Base-by-base conservation (phyloP, 306 rosid genomes). In the Oxytropis ochrocephala region DNA sequence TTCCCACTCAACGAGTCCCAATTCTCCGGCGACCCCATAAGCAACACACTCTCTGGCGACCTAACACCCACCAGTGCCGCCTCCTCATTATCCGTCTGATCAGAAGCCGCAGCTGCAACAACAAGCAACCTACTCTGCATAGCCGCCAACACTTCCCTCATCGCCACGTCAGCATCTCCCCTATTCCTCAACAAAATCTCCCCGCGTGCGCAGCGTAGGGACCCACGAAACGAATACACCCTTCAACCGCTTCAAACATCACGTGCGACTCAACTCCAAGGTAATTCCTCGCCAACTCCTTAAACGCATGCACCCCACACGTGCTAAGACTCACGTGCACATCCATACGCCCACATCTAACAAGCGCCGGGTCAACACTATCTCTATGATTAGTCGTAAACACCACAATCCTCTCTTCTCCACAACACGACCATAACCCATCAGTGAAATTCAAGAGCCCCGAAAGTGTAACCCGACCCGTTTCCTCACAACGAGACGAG, bases 261-360 rank as follows among this genome's bases (percentile, higher is more conserved):
- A 58, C 73, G 66, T 89, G 91, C 13, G 85, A 56, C 1, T 85
- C 96, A 48, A 87, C 43, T 0, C 86, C 85, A 1, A 91, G 62
- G 55, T 91, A 91, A 74, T 91, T 91, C 68, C 58, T 82, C 5
- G 64, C 94, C 6, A 91, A 41, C 6, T 79, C 79, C 66, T 75
- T 68, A 12, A 91, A 89, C 4, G 97, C 97, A 11, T 83, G 90
- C 4, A 79, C 70, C 5, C 97, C 96, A 16, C 97, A 91, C 53
- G 84, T 78, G 80, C 94, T 85, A 11, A 91, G 87, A 78, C 80
- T 82, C 48, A 91, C 94, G 64, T 91, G 96, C 47, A 91, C 87
- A 73, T 91, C 97, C 97, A 91, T 91, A 10, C 97, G 75, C 1
- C 97, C 97, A 6, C 91, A 91, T 10, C 97, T 78, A 16, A 91